phyloP scores from a whole-genome alignment of 1,139 yeast species.

The Pneumocystis carinii region DNA sequence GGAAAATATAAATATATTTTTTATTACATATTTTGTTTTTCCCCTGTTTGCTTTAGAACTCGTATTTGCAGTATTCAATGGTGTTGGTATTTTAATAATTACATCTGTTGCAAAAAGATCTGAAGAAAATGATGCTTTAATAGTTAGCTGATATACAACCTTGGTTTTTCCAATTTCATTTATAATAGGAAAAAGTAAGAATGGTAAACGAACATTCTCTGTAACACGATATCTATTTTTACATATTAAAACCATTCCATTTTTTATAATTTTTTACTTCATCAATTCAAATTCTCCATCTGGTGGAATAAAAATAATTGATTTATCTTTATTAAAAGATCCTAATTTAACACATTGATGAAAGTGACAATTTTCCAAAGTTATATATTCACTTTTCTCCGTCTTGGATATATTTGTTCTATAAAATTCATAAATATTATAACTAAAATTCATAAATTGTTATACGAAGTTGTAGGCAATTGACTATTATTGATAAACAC shows the following conservation, averaged over 20 bases:
- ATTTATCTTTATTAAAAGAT: conserved; percentile 49
- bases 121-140: conserved; percentile 48
- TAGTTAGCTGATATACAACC: conserved; percentile 42
- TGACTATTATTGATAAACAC: conserved; percentile 20
- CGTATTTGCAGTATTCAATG: conserved; percentile 42
- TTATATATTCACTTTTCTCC: conserved; percentile 35
- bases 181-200: conserved; percentile 48
- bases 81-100: conserved; percentile 51
- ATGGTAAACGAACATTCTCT: conserved; percentile 55
- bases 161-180: conserved; percentile 36
- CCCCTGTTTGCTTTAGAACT: conserved; percentile 40
- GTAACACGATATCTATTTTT: conserved; percentile 35
- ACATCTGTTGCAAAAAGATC: conserved; percentile 56
- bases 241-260: neutral
- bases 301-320: conserved; percentile 69
- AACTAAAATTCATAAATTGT: conserved; percentile 6
- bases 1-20: neutral
- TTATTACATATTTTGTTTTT: conserved; percentile 37
- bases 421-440: neutral
- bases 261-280: conserved; percentile 24
- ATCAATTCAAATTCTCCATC: conserved; percentile 86
- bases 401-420: neutral
- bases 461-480: conserved; percentile 7
- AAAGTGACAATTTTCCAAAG: conserved; percentile 65
- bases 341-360: conserved; percentile 74